Conservation (phyloP, 139 green algal genomes). For the Coccomyxa sp. region DNA sequence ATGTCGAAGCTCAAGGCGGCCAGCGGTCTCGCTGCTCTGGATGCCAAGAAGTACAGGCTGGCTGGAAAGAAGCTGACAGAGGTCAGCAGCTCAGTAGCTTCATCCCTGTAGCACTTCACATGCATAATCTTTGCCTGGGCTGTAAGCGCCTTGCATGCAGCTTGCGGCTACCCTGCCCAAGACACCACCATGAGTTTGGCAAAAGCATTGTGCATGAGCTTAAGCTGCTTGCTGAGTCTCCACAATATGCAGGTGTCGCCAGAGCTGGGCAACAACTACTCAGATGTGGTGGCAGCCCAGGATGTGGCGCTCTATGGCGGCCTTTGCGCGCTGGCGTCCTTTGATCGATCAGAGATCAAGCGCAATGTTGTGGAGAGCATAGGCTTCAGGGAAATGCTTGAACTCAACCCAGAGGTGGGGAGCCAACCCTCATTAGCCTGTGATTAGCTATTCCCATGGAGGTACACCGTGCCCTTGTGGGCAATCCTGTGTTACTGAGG, state of each 20-base stretch:
- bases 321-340: constrained; percentile 82
- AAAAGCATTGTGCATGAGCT: background rate
- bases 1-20: constrained; percentile 62
- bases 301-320: constrained; percentile 88
- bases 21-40: constrained; percentile 54
- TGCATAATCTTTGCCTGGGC: background rate
- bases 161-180: background rate
- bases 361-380: constrained; percentile 69
- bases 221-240: background rate
- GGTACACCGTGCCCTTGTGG: background rate
- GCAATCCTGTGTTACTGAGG: background rate
- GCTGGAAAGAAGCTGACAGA: constrained; percentile 68
- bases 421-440: too few relatives aligned
- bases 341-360: constrained; percentile 76
- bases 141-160: background rate
- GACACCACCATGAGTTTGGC: too few relatives aligned
- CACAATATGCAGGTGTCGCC: constrained; percentile 30
- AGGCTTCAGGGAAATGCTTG: constrained; percentile 85
- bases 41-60: constrained; percentile 68
- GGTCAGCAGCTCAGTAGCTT: constrained; percentile 22
- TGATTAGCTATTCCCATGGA: background rate
- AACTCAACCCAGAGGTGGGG: constrained; percentile 76
- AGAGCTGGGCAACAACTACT: constrained; percentile 74
- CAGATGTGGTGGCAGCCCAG: constrained; percentile 67
- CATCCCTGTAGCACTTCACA: background rate